These are phyloP conservation scores for Fusarium sp. DNA, from an alignment of 2,329 filamentous ascomycete genomes.

Conservation along the genomic window DNA sequence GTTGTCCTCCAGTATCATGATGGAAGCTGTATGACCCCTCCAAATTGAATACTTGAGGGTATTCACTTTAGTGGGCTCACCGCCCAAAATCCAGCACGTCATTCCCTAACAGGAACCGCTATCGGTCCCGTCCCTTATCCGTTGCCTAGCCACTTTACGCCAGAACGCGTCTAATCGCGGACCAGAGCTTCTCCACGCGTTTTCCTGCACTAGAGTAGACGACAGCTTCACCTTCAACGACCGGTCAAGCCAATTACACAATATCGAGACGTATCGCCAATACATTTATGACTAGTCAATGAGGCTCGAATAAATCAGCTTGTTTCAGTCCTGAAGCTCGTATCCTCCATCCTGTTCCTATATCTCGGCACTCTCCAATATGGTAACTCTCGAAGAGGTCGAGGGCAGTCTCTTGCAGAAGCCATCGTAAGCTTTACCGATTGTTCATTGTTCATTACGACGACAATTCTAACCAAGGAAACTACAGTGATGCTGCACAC, in stretches of 20 bases:
- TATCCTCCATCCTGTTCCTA: background rate
- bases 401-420: conserved; percentile 50
- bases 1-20: background rate
- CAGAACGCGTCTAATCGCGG: conserved; percentile 41
- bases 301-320: background rate
- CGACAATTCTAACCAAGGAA: conserved; percentile 1
- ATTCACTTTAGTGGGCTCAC: conserved; percentile 18
- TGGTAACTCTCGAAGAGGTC: conserved; percentile 53
- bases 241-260: conserved; percentile 6
- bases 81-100: conserved; percentile 37
- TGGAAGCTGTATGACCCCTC: conserved; percentile 27
- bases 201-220: conserved; percentile 4
- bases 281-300: background rate
- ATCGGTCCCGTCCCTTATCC: conserved; percentile 1
- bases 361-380: conserved; percentile 31
- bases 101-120: conserved; percentile 27
- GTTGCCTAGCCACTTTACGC: conserved; percentile 47
- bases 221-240: conserved; percentile 11
- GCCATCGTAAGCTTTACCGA: conserved; percentile 47
- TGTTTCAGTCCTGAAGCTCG: background rate
- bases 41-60: background rate
- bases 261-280: background rate
- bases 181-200: conserved; percentile 40
- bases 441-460: background rate
- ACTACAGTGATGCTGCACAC: conserved; percentile 50